These are phyloP conservation scores for Fusarium sacchari DNA, from an alignment of 2,329 filamentous ascomycete genomes.

Conservation along the genomic window DNA sequence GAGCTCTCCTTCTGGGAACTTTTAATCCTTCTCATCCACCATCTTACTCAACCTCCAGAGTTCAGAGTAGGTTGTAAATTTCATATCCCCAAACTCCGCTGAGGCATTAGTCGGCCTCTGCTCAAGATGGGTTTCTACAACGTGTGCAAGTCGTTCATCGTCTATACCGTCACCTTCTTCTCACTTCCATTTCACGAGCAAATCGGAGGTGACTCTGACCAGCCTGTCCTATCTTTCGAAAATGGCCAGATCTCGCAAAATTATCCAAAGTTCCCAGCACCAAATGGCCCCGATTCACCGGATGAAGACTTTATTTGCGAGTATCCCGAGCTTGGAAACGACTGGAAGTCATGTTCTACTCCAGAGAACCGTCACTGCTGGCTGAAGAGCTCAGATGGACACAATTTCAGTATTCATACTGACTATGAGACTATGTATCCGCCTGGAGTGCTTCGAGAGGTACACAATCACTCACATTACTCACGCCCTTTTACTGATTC, in stretches of 20 bases:
- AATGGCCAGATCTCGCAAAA: neutral
- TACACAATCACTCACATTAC: neutral
- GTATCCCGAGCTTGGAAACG: conserved; percentile 4
- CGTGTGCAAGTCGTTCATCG: neutral
- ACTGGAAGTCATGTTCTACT: neutral
- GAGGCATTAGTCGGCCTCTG: neutral
- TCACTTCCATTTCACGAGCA: neutral
- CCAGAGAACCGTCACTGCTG: neutral
- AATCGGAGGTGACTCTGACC: neutral
- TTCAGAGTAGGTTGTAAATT: neutral
- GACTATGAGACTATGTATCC: conserved; percentile 10
- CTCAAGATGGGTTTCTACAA: neutral
- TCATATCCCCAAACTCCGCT: neutral
- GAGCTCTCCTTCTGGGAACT: neutral
- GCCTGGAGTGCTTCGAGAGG: conserved; percentile 1
- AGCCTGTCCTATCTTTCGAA: neutral
- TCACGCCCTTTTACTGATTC: neutral
- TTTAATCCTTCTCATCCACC: neutral
- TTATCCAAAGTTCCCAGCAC: neutral
- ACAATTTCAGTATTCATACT: conserved; percentile 1
- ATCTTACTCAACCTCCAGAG: neutral
- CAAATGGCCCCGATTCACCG: neutral
- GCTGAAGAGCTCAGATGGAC: neutral
- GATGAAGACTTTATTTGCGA: neutral
- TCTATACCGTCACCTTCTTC: neutral